Conservation (phyloP, 352 stramenopile genomes). For the Pythium chondricola region DNA sequence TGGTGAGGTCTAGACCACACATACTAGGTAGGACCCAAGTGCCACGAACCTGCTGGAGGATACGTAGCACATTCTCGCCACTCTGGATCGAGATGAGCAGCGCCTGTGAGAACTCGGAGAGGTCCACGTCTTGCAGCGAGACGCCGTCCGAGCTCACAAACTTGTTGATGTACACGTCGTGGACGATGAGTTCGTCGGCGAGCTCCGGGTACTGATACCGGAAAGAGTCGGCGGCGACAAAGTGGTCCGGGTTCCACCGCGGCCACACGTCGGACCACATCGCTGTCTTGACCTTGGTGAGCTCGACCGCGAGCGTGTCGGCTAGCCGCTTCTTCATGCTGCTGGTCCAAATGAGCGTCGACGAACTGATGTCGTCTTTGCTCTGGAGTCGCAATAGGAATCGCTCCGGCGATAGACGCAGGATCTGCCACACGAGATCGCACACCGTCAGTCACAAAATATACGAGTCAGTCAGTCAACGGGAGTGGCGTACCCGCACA, state of each 20-base stretch:
- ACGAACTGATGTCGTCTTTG: slow-evolving; percentile 51
- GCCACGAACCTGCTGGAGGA: slow-evolving; percentile 48
- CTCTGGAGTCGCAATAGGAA: slow-evolving; percentile 61
- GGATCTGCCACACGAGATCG: slow-evolving; percentile 25
- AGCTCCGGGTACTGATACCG: slow-evolving; percentile 80
- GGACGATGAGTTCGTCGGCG: slow-evolving; percentile 61
- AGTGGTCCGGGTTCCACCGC: slow-evolving; percentile 76
- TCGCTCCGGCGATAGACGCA: slow-evolving; percentile 45
- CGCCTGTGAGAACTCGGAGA: slow-evolving; percentile 69
- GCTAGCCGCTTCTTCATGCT: slow-evolving; percentile 57
- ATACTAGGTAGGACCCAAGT: background rate
- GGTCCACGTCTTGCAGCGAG: slow-evolving; percentile 65
- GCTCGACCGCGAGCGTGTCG: slow-evolving; percentile 43
- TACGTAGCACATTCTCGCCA: slow-evolving; percentile 74
- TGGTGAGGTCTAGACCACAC: background rate
- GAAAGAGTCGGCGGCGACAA: slow-evolving; percentile 82
- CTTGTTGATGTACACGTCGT: slow-evolving; percentile 81
- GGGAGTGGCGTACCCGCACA: slow-evolving; percentile 38
- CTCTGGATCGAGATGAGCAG: slow-evolving; percentile 81
- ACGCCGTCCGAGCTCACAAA: slow-evolving; percentile 53
- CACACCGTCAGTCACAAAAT: background rate
- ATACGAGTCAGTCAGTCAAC: background rate
- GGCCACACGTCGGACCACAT: slow-evolving; percentile 50
- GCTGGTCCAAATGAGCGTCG: slow-evolving; percentile 70
- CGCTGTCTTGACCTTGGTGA: slow-evolving; percentile 62